These are phyloP conservation scores for Parastagonospora nodorum DNA, from an alignment of 2,329 filamentous ascomycete species.

Conservation along the genomic window DNA sequence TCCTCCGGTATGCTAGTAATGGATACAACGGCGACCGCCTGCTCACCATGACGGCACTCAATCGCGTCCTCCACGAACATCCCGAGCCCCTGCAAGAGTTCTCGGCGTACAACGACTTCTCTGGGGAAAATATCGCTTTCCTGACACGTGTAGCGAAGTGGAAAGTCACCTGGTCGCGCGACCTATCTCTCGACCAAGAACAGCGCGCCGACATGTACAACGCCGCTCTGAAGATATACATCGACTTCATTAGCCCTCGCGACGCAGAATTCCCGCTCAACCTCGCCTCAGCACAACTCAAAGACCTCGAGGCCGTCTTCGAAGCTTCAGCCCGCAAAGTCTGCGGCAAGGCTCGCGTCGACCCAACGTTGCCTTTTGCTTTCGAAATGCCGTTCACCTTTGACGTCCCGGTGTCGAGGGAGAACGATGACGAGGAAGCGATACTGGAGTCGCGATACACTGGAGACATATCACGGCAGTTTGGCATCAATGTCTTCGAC, in stretches of 20 bases:
- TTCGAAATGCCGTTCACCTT: constrained; percentile 2
- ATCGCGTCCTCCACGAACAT: constrained; percentile 14
- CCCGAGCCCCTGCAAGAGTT: constrained; percentile 17
- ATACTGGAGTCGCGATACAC: neutral
- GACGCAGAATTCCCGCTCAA: constrained; percentile 21
- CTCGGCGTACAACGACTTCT: constrained; percentile 19
- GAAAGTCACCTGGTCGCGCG: constrained; percentile 3
- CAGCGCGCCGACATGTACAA: constrained; percentile 7
- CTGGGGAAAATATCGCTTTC: constrained; percentile 22
- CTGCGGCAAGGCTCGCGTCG: constrained; percentile 3
- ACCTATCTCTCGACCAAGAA: neutral
- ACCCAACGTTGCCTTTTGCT: constrained; percentile 8
- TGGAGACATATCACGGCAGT: neutral
- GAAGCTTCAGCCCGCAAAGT: constrained; percentile 6
- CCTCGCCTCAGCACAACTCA: constrained; percentile 10
- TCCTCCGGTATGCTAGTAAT: neutral
- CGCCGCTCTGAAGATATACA: constrained; percentile 14
- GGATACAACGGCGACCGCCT: constrained; percentile 7
- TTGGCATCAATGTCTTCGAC: constrained; percentile 11
- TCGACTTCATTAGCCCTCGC: constrained; percentile 13
- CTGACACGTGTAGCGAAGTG: constrained; percentile 8
- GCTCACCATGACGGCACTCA: constrained; percentile 11
- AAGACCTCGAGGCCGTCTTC: constrained; percentile 11
- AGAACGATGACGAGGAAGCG: neutral
- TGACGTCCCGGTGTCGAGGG: neutral